A percentile compares a stretch with the other conserved stretches of the same genome.
phyloP scores from a whole-genome alignment of 352 stramenopile genomes.

The Phytophthora pinifolia region DNA sequence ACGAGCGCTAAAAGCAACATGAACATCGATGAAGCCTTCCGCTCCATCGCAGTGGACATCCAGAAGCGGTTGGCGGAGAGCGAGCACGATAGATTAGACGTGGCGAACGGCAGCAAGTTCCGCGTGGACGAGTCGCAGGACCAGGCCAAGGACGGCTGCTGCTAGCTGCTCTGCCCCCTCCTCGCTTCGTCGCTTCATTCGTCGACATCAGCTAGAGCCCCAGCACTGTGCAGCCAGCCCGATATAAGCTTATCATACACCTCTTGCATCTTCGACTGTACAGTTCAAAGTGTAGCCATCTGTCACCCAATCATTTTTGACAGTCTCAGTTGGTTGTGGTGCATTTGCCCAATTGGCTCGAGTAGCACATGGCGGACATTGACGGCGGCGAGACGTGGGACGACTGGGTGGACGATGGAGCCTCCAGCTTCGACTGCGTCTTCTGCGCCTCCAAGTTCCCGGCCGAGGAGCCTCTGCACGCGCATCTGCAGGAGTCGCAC shows the following conservation, averaged over 20 bases:
- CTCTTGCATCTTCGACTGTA: conserved; percentile 5
- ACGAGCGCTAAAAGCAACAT: conserved; percentile 93
- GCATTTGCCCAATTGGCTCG: conserved; percentile 18
- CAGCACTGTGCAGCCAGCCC: conserved; percentile 6
- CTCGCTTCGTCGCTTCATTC: conserved; percentile 1
- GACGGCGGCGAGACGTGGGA: conserved; percentile 72
- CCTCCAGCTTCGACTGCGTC: conserved; percentile 58
- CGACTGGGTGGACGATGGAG: conserved; percentile 81
- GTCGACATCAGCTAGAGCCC: conserved; percentile 7
- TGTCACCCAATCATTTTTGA: conserved; percentile 17
- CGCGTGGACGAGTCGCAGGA: conserved; percentile 83
- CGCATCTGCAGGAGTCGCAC: conserved; percentile 54
- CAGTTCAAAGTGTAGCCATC: conserved; percentile 28
- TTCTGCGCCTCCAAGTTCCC: conserved; percentile 62
- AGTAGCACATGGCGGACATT: conserved; percentile 3
- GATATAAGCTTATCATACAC: conserved; percentile 33
- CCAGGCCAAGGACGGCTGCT: conserved; percentile 80
- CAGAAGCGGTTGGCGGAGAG: conserved; percentile 86
- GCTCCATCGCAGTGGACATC: conserved; percentile 87
- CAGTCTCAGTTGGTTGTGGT: conserved; percentile 12
- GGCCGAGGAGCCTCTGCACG: conserved; percentile 52
- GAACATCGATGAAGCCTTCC: conserved; percentile 92
- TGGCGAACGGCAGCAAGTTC: conserved; percentile 85
- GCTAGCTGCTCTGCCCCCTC: conserved; percentile 13
- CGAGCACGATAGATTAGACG: conserved; percentile 89